Base-by-base conservation (phyloP, 345 rosid genomes). In the Aurinia saxatilis region DNA sequence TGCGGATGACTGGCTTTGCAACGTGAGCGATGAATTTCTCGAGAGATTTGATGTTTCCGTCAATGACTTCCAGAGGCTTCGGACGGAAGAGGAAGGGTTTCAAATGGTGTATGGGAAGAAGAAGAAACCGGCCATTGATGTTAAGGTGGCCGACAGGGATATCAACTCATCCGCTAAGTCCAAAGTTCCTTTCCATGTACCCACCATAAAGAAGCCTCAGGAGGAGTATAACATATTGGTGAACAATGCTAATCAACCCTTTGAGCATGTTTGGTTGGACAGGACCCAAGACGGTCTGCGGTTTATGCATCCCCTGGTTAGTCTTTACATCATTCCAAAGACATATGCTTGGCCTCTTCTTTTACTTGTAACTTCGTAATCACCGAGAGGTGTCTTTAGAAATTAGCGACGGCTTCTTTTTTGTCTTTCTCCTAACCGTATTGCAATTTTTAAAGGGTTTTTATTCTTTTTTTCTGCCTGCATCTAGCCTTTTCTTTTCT, bases 191-290 rank as follows among this genome's bases (percentile, higher is more conserved):
- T 93, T 87, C 73, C 99, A 93, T 71, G 72, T 93, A 53, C 80
- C 92, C 21, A 75, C 91, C 1, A 78, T 93, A 66, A 80, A 74
- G 79, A 87, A 70, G 71, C 95, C 99, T 7, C 99, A 93, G 51
- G 88, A 87, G 2, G 96, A 79, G 70, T 81, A 75, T 66, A 85
- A 56, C 31, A 87, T 90, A 36, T 52, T 80, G 63, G 95, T 84
- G 42, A 83, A 93, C 74, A 93, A 93, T 53, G 51, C 78, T 2
- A 90, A 85, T 78, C 71, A 73, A 76, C 89, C 90, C 0, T 93
- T 93, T 64, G 81, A 85, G 54, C 99, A 93, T 76, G 97, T 90
- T 66, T 90, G 97, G 97, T 59, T 93, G 81, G 77, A 81, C 75
- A 81, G 73, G 75, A 84, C 80, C 65, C 90, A 85, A 34, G 97